Evolutionary conservation across 768 basidiomycete species (phyloP).

Genomic region (Russula ochroleuca): DNA sequence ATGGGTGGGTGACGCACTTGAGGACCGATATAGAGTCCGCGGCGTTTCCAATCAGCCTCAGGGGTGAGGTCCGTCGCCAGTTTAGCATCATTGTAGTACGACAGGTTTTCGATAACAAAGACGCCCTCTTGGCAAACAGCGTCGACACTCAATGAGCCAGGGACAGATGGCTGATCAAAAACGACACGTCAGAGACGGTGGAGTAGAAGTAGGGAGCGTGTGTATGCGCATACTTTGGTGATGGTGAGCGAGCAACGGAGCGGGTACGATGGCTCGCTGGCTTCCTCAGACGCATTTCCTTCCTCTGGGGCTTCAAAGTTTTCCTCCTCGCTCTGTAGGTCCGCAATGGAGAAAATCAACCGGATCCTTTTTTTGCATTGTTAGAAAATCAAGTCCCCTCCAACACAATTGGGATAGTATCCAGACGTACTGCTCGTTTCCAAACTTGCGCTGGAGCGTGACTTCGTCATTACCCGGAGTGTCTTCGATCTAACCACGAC

Average conservation of each 20-base stretch:
- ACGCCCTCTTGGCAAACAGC: constrained; percentile 72
- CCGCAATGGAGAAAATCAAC: constrained; percentile 88
- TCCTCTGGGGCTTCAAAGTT: constrained; percentile 38
- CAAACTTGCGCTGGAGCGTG: constrained; percentile 73
- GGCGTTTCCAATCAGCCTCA: constrained; percentile 91
- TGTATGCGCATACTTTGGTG: constrained; percentile 57
- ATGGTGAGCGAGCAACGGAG: constrained; percentile 78
- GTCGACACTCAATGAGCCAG: constrained; percentile 75
- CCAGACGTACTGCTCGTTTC: constrained; percentile 74
- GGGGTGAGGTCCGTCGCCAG: constrained; percentile 73
- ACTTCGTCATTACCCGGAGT: constrained; percentile 75
- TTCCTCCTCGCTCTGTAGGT: constrained; percentile 55
- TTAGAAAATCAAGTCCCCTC: neutral
- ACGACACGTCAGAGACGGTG: neutral
- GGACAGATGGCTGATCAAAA: constrained; percentile 40
- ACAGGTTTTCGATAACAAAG: constrained; percentile 85
- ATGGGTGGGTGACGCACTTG: constrained; percentile 48
- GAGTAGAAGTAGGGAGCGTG: constrained; percentile 4
- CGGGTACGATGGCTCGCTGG: constrained; percentile 48
- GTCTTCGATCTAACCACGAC: constrained; percentile 57
- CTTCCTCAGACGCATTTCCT: constrained; percentile 39
- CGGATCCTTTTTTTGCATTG: constrained; percentile 49
- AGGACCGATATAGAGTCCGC: constrained; percentile 90
- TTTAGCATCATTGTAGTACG: constrained; percentile 72
- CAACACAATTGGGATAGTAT: neutral